Evolutionary conservation across 1,139 yeast species (phyloP), one percentile per base, ranked within the genome.

Genomic region (Taphrina pruni): DNA sequence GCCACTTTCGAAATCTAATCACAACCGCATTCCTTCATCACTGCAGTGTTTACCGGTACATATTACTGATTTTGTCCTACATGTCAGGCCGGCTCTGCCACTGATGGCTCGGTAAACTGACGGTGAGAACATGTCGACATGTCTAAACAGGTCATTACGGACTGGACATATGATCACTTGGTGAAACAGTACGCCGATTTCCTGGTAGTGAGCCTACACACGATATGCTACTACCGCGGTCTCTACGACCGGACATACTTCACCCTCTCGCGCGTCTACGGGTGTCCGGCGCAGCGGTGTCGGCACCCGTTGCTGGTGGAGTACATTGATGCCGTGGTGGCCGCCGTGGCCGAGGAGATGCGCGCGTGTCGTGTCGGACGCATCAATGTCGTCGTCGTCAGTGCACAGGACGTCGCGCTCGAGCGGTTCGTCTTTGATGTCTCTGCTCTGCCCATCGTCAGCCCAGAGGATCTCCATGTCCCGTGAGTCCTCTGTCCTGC

Each of bases 271-370:
- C 73, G 80, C 36, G 76, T 75, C 69, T 79, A 78, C 67, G 78
- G 76, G 41, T 72, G 75, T 11, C 80, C 79, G 0, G 77, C 78
- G 38, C 75, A 75, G 57, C 79, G 78, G 66, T 74, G 74, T 69
- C 74, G 80, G 41, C 82, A 81, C 61, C 81, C 82, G 0, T 77
- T 75, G 7, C 79, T 81, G 17, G 71, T 74, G 57, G 75, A 75
- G 17, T 81, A 81, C 80, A 74, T 78, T 21, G 78, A 78, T 52
- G 73, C 73, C 51, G 76, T 79, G 60, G 76, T 77, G 3, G 71
- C 73, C n/a, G 69, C 77, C 3, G 72, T 75, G 45, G 73, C 76
- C 65, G 73, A 72, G 8, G 72, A 74, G 21, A 66, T 80, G 35
- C 70, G 72, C 9, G 69, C 70, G 70, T 78, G 77, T 6, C 70